Evolutionary conservation across 768 basidiomycete species (phyloP), one percentile per base, ranked within the genome.

Genomic region (Rhodotorula babjevae): DNA sequence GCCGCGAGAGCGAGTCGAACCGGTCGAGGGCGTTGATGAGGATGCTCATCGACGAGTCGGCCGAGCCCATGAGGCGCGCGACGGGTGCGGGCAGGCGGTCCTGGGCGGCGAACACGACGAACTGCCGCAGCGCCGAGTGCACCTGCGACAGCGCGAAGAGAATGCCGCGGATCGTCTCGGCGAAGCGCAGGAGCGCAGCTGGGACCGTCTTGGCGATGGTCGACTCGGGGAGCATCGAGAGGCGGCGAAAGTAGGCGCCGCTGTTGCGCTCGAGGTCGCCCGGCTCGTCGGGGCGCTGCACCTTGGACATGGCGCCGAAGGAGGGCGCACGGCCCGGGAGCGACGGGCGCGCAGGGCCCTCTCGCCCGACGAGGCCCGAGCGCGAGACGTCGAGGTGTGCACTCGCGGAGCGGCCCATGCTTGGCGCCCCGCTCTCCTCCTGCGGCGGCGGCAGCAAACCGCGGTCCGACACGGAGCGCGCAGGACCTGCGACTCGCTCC

Each of bases 191-290:
- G 15, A 98, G 83, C 23, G 89, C 82, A 25, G 84, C 82, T 1
- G 94, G 91, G 16, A 96, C 85, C 29, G 87, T 84, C 75, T 85
- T 86, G 29, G 87, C 85, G 46, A 87, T 84, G 15, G 84, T 82
- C 46, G 86, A 85, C 1, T 84, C 82, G 3, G 90, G 89, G 10
- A 92, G 82, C 46, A 88, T 87, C 4, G 92, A 93, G 33, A 95
- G 84, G n/a, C 93, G 88, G 50, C 89, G 89, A 82, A 99, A 99
- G 81, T 99, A 98, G 3, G 92, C 90, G 78, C 92, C 90, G 33
- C 91, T 87, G 78, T 94, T 91, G 8, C 86, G 85, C 55, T 92
- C 87, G 81, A 90, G 87, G 2, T 74, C 75, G 5, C 70, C 14
- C 79, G 78, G 78, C 42, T 65, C 74, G 75, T 78, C 65, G 79